Base-by-base conservation (phyloP, 495 filamentous ascomycete genomes). In the Podospora appendiculata region DNA sequence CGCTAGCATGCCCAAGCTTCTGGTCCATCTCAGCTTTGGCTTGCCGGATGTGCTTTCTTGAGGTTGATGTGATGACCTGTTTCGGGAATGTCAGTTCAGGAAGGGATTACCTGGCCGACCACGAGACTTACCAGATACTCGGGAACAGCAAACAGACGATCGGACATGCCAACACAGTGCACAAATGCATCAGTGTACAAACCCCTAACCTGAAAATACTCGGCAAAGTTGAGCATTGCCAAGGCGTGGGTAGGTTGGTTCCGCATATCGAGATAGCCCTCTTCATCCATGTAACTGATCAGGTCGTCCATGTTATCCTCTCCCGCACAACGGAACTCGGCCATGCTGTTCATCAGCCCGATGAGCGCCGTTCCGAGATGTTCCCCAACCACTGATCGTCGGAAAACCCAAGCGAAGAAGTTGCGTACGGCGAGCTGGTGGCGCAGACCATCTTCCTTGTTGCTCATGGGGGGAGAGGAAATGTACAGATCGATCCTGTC, bases 101-200 rank as follows among this genome's bases (percentile, higher is more conserved):
- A 25, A 25, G 25, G 25, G 25, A 2, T 25, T 25, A 25, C 25
- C 2, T 25, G 25, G 25, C 25, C 2, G 40, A 13, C 12, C 35
- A 12, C 25, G 16, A 4, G 3, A 65, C 73, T 25, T 64, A 80
- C 81, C 67, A 76, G 72, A 50, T 78, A 85, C 55, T 84, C 84
- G 14, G 66, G 52, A 53, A 74, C 75, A 5, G 55, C 48, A 49
- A 64, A 63, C 16, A 88, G 53, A 14, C 63, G 65, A 16, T 82
- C 79, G 56, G 70, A 76, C 85, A 87, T 87, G 45, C 84, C 84
- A 36, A 78, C 76, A 57, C 83, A 85, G 55, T 88, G 84, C 10
- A 73, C 78, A 60, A 86, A 85, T 1, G 83, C 78, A 56, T 84
- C 74, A 12, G 76, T 77, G 71, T 82, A 87, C 18, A 84, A 58